A percentile compares a stretch with the other conserved stretches of the same genome.
These are phyloP conservation scores for Mentha longifolia DNA, from an alignment of 257 asterid genomes.

Conservation along the genomic window DNA sequence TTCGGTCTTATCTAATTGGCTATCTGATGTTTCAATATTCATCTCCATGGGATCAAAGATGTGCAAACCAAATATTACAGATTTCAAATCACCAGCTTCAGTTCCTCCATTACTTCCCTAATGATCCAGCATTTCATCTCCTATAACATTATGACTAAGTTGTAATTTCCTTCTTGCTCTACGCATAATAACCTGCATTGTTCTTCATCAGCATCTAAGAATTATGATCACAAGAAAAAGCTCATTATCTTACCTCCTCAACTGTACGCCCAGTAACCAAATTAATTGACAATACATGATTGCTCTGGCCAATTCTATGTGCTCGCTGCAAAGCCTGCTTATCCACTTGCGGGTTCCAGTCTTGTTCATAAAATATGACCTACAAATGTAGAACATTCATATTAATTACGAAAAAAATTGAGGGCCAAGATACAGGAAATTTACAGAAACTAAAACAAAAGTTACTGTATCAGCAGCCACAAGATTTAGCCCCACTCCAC, in stretches of 20 bases:
- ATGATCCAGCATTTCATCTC: conserved; percentile 59
- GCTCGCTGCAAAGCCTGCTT: conserved; percentile 98
- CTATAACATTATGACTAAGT: conserved; percentile 84
- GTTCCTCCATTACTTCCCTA: conserved; percentile 59
- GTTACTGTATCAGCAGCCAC: conserved; percentile 98
- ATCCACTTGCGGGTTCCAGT: conserved; percentile 99
- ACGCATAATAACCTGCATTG: conserved; percentile 77
- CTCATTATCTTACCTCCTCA: conserved; percentile 73
- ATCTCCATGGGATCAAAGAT: conserved; percentile 69
- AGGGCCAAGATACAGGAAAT: conserved; percentile 1
- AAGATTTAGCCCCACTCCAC: conserved; percentile 96
- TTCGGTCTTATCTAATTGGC: conserved; percentile 47
- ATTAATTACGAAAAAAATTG: conserved; percentile 2
- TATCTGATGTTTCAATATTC: conserved; percentile 47
- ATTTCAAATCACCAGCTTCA: conserved; percentile 77
- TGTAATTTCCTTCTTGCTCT: conserved; percentile 86
- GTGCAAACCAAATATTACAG: conserved; percentile 79
- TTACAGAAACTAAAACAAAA: conserved; percentile 5
- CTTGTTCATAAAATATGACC: conserved; percentile 98
- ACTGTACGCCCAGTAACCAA: conserved; percentile 73
- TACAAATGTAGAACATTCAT: conserved; percentile 35
- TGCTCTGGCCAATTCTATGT: conserved; percentile 91
- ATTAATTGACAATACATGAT: conserved; percentile 80
- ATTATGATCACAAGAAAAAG: conserved; percentile 9
- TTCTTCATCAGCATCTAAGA: conserved; percentile 37